Percentiles rank a stretch among this genome's conserved stretches.
phyloP scores from a whole-genome alignment of 257 asterid genomes.

The Solanum etuberosum region DNA sequence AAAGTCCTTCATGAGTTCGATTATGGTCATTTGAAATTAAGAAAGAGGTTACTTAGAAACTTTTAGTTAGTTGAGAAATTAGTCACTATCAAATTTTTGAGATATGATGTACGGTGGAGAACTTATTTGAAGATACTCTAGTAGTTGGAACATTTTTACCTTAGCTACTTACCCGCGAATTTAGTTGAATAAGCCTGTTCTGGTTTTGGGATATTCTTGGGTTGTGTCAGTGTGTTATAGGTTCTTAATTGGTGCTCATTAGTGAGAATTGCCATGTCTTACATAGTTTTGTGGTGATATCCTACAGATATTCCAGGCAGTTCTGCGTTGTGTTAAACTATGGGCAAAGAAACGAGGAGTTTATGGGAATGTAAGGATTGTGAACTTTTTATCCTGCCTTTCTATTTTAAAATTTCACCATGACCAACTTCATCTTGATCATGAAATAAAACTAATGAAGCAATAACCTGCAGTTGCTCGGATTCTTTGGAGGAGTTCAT shows the following conservation, averaged over 20 bases:
- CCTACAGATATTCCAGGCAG: constrained; percentile 32
- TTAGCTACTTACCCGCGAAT: neutral
- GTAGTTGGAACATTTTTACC: neutral
- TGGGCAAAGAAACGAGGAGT: constrained; percentile 65
- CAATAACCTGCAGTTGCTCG: constrained; percentile 25
- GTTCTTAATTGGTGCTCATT: neutral
- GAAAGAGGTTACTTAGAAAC: neutral
- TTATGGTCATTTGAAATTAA: neutral
- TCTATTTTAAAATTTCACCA: neutral
- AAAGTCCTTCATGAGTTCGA: neutral
- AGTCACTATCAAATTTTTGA: neutral
- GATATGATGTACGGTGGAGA: neutral
- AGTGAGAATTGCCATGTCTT: neutral
- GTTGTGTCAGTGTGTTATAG: neutral
- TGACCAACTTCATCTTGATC: neutral
- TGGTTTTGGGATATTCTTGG: neutral
- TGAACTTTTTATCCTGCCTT: neutral
- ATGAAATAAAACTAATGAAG: neutral
- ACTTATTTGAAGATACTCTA: neutral
- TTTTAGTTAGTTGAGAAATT: neutral
- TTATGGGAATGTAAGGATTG: constrained; percentile 43
- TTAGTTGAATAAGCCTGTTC: neutral
- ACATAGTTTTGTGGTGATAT: neutral
- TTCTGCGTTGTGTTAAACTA: constrained; percentile 35
- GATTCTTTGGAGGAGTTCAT: constrained; percentile 58